These are phyloP conservation scores for Neurospora tetraspora DNA, from an alignment of 495 filamentous ascomycete genomes.

Conservation along the genomic window DNA sequence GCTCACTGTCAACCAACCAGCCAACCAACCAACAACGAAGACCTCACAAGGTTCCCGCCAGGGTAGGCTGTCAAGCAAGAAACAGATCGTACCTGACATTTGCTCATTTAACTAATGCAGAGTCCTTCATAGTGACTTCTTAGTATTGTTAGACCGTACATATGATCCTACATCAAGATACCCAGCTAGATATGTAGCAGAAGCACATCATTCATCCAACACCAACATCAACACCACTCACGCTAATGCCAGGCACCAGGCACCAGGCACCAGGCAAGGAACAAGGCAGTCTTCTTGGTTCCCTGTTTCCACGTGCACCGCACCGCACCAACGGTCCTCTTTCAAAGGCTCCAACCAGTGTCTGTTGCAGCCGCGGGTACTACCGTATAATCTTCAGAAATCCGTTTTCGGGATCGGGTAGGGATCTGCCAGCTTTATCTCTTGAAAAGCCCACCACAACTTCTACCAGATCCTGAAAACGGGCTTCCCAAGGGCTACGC, in stretches of 20 bases:
- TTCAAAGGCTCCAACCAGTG: background rate
- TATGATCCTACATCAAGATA: background rate
- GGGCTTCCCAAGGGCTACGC: background rate
- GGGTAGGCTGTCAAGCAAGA: too few species aligned
- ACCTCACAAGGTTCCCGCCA: too few species aligned
- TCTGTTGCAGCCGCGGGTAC: background rate
- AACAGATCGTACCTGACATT: background rate
- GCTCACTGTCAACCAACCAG: background rate
- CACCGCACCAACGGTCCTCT: background rate
- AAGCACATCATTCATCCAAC: background rate
- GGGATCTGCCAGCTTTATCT: background rate
- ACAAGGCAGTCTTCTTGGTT: background rate
- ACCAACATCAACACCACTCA: background rate
- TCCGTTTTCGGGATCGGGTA: background rate
- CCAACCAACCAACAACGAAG: background rate
- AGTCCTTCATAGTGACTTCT: background rate
- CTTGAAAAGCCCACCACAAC: background rate
- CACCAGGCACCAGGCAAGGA: background rate
- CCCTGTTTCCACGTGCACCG: background rate
- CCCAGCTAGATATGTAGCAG: background rate
- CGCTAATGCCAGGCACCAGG: background rate
- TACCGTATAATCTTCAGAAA: background rate
- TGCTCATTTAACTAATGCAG: background rate
- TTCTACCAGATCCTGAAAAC: background rate
- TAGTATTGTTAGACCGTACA: background rate